Evolutionary conservation across 371 early-diverging fungal species (phyloP), one percentile per base, ranked within the genome.

Genomic region (Lichtheimia hyalospora): DNA sequence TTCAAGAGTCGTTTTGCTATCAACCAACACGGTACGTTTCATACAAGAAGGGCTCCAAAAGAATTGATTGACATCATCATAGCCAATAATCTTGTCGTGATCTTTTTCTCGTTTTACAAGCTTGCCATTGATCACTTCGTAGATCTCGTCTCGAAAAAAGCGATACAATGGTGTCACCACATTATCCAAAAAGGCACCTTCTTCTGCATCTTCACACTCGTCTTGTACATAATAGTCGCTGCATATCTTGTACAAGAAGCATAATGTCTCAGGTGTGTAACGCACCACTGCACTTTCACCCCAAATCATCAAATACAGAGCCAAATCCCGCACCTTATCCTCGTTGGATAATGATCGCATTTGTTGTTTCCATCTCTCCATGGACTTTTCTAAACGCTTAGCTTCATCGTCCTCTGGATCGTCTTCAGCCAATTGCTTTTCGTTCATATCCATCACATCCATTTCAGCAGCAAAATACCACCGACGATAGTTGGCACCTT

Each of bases 11-110:
- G 81, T 60, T 41, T 84, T 83, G 27, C 61, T 64, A 14, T 73
- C 73, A 50, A 84, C 87, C 3, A 79, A 70, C 3, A 89, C 67
- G 27, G 68, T 62, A 24, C 74, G 70, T 25, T 82, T 79, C 62
- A 94, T 78, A 8, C 86, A 83, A 40, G 86, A 85, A 1, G 86
- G 83, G 25, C 85, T 74, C 93, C 94, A 93, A 71, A 96, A 95
- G 34, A 89, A 77, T 63, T 96, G 92, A 66, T 96, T 96, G 54
- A 92, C 85, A 61, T 96, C 95, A 68, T 93, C 95, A 69, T 95
- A 94, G 16, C 94, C 94, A 46, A 96, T 83, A 5, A 87, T 85
- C 20, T 80, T 70, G 25, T 86, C 79, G 69, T 96, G 96, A 58
- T 94, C 95, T 49, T 82, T 82, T 73, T 93, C 93, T 49, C 88